Conservation (phyloP, 257 asterid genomes). For the Gynochthodes officinalis region DNA sequence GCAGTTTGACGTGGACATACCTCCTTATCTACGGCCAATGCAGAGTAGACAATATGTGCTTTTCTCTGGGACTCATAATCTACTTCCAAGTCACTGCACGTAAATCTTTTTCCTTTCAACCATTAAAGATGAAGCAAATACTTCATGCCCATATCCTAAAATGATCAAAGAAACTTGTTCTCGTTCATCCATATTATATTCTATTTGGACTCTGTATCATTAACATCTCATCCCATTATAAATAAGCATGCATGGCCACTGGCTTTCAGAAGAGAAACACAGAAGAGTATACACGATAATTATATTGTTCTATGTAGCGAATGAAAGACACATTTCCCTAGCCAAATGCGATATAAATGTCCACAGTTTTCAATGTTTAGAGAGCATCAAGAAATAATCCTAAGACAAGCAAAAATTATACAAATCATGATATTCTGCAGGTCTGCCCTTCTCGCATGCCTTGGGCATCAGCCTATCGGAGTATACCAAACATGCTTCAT, state of each 20-base stretch:
- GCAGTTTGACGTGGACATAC: constrained; percentile 29
- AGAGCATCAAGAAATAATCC: background rate
- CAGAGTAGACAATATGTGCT: constrained; percentile 58
- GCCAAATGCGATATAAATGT: background rate
- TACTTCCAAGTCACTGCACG: constrained; percentile 74
- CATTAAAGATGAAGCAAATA: background rate
- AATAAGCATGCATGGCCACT: background rate
- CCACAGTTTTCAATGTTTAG: background rate
- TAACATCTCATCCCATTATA: background rate
- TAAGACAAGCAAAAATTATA: background rate
- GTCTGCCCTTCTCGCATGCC: background rate
- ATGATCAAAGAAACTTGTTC: background rate
- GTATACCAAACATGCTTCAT: no score
- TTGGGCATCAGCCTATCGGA: no score
- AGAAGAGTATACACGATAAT: no score
- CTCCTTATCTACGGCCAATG: constrained; percentile 86
- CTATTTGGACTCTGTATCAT: background rate
- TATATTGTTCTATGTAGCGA: no score
- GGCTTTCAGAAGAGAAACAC: background rate
- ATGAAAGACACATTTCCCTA: background rate
- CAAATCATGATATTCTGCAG: background rate
- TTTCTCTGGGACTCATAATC: constrained; percentile 62
- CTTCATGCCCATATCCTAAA: background rate
- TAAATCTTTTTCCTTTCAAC: background rate
- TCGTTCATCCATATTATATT: background rate